phyloP scores from a whole-genome alignment of 352 stramenopile genomes.

The Phytophthora sp. region DNA sequence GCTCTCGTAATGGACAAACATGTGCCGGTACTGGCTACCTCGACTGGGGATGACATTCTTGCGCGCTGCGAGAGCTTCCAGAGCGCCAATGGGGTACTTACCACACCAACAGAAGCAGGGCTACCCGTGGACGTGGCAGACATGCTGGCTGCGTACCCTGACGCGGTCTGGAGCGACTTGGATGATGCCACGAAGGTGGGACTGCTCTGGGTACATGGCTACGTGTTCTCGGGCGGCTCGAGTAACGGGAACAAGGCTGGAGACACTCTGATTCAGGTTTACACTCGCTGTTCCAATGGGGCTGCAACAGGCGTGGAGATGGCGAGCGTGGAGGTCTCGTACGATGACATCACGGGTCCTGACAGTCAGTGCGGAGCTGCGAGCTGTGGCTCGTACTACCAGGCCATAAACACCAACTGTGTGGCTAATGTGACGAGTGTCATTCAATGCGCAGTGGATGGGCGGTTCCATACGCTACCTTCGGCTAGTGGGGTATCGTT shows the following conservation, averaged over 20 bases:
- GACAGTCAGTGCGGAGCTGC: constrained; percentile 26
- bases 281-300: constrained; percentile 37
- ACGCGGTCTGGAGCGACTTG: constrained; percentile 38
- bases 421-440: constrained; percentile 16
- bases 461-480: constrained; percentile 7
- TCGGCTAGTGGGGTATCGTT: constrained; percentile 31
- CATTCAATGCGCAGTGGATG: constrained; percentile 45
- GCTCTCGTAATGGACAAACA: constrained; percentile 22
- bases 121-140: constrained; percentile 27
- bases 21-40: not conserved
- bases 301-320: constrained; percentile 32
- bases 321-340: constrained; percentile 38
- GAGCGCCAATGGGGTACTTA: constrained; percentile 17
- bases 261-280: constrained; percentile 41
- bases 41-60: constrained; percentile 29
- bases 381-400: constrained; percentile 41
- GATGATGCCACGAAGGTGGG: constrained; percentile 49
- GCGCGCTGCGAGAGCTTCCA: constrained; percentile 32
- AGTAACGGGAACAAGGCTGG: constrained; percentile 25
- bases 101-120: constrained; percentile 5
- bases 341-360: constrained; percentile 29
- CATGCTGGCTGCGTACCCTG: constrained; percentile 26
- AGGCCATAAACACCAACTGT: constrained; percentile 46
- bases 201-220: constrained; percentile 55
- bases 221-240: constrained; percentile 43